Base-by-base conservation (phyloP, 2,329 filamentous ascomycete species). In the Exophiala calicioides region DNA sequence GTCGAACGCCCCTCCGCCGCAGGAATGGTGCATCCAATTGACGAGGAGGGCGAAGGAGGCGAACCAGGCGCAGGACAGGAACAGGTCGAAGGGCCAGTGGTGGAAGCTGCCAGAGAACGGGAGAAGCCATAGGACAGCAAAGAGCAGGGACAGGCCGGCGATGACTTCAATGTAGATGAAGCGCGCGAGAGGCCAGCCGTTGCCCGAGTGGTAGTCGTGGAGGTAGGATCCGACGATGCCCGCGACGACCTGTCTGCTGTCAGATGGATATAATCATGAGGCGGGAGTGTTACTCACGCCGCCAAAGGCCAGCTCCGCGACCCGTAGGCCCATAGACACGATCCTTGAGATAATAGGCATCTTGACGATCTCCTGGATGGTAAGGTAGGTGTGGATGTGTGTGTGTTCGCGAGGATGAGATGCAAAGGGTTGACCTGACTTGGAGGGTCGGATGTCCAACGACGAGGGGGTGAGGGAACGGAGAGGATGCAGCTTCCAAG, bases 101-200 rank as follows among this genome's bases (percentile, higher is more conserved):
- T 82, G 75, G 66, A 90, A 88, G 35, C 74, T 77, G 39, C 72
- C 71, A 2, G 80, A 78, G 61, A 87, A 86, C 2, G 87, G 87
- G 30, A 90, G 74, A 20, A 90, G 73, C 80, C 85, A 88, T 53
- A 90, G 64, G 19, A 90, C 67, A 4, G 80, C 74, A 13, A 88
- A 70, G 30, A 90, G 65, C n/a, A 88, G 71, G 9, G 82, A 80
- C 13, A 90, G 61, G 15, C 75, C 82, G 2, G 87, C 83, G 29
- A 90, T 76, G 13, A 88, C 79, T 61, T 86, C 79, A 34, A 85
- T 80, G 72, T 88, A 90, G 68, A 90, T 88, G 70, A 84, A 82
- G 46, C 86, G 82, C 26, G 76, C 81, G 29, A 78, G 69, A 13
- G 74, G 69, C 75, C 79, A 82, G 49, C 38, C 45, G 19, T 49